These are phyloP conservation scores for Cyberlindnera galapagoensis DNA, from an alignment of 805 yeast species.

Conservation along the genomic window DNA sequence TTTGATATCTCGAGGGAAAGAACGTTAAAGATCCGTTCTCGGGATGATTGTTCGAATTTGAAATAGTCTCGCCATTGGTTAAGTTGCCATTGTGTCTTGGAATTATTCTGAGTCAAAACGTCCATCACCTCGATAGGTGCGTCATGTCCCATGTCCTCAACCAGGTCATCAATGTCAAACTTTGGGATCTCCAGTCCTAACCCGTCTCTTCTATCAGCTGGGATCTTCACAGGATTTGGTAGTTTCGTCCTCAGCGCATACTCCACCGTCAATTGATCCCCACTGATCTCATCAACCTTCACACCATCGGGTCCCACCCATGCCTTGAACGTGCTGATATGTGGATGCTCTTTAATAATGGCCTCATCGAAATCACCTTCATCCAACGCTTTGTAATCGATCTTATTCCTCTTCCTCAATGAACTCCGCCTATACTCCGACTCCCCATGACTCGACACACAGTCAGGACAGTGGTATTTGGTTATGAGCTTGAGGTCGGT, in stretches of 20 bases:
- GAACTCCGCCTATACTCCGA: slow-evolving; percentile 46
- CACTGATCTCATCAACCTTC: slow-evolving; percentile 21
- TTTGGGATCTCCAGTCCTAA: slow-evolving; percentile 53
- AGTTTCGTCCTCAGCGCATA: slow-evolving; percentile 31
- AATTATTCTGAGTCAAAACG: slow-evolving; percentile 69
- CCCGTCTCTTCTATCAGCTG: slow-evolving; percentile 22
- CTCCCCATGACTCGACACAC: slow-evolving; percentile 41
- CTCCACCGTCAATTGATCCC: slow-evolving; percentile 28
- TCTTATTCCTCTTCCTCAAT: slow-evolving; percentile 43
- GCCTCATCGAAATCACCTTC: slow-evolving; percentile 47
- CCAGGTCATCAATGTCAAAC: slow-evolving; percentile 49
- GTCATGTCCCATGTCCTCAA: slow-evolving; percentile 56
- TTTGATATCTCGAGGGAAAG: slow-evolving; percentile 74
- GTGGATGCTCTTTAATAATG: slow-evolving; percentile 42
- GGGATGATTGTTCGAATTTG: slow-evolving; percentile 31
- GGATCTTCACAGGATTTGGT: slow-evolving; percentile 41
- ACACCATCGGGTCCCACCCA: slow-evolving; percentile 4
- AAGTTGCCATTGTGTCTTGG: slow-evolving; percentile 53
- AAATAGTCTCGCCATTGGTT: slow-evolving; percentile 73
- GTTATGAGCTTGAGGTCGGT: slow-evolving; percentile 33
- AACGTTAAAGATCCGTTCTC: slow-evolving; percentile 72
- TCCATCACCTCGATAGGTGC: slow-evolving; percentile 79
- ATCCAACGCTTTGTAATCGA: slow-evolving; percentile 76
- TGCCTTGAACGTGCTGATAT: slow-evolving; percentile 29
- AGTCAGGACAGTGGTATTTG: slow-evolving; percentile 49